Conservation (phyloP, 208 protist species). For the Wallacemonas rigidus region DNA sequence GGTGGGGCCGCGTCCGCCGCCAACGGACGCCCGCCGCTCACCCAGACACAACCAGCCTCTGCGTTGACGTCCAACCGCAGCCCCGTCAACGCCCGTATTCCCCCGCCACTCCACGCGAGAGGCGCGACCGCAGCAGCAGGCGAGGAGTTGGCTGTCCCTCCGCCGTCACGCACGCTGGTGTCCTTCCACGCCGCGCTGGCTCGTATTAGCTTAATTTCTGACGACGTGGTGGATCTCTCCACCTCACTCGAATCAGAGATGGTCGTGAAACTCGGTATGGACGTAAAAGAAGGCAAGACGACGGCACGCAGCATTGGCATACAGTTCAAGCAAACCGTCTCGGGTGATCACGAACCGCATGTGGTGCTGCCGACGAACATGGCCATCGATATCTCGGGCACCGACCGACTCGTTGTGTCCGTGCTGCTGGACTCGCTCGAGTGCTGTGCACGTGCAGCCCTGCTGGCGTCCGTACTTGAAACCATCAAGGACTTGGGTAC, state of each 20-base stretch:
- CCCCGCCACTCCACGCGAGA: too few species aligned
- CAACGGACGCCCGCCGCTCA: neutral
- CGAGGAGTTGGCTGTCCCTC: too few species aligned
- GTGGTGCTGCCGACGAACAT: conserved; percentile 66
- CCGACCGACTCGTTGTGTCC: conserved; percentile 60
- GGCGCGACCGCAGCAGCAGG: neutral
- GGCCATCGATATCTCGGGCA: conserved; percentile 53
- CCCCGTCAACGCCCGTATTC: too few species aligned
- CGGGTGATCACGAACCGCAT: conserved; percentile 61
- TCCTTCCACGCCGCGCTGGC: conserved; percentile 46
- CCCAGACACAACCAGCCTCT: neutral
- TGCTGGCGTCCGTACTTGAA: conserved; percentile 72
- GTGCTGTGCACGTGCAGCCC: conserved; percentile 55
- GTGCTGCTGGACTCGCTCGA: conserved; percentile 53
- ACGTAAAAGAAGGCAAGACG: conserved; percentile 48
- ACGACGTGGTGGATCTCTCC: conserved; percentile 67
- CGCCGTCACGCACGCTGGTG: conserved; percentile 17
- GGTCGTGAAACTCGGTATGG: conserved; percentile 38
- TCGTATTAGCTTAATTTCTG: conserved; percentile 55
- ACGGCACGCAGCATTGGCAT: conserved; percentile 41
- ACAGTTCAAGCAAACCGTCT: conserved; percentile 53
- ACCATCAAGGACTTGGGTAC: conserved; percentile 68
- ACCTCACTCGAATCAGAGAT: conserved; percentile 51
- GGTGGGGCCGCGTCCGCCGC: neutral
- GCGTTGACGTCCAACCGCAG: neutral